These are phyloP conservation scores for Neurospora tetrasperma DNA, from an alignment of 495 filamentous ascomycete species.

Conservation along the genomic window DNA sequence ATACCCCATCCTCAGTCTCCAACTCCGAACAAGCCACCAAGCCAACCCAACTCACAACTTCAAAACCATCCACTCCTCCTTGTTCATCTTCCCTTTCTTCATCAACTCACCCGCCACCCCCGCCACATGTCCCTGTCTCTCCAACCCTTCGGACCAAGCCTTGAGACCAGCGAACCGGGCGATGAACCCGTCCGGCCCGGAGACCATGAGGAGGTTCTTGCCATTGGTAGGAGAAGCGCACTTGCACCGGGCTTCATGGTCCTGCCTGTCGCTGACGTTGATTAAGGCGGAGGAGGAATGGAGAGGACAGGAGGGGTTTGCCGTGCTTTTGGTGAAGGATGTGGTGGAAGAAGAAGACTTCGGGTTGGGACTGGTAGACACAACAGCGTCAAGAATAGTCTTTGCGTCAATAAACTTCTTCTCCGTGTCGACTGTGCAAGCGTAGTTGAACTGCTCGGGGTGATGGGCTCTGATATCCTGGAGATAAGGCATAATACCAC, in stretches of 20 bases:
- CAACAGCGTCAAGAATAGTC: slow-evolving; percentile 2
- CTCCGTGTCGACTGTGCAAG: slow-evolving; percentile 76
- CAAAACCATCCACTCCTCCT: slow-evolving; percentile 42
- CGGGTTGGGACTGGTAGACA: slow-evolving; percentile 1
- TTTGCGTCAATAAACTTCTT: slow-evolving; percentile 42
- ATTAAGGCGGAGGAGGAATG: slow-evolving; percentile 6
- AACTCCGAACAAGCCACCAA: not conserved
- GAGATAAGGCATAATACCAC: slow-evolving; percentile 48
- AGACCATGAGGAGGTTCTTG: slow-evolving; percentile 62
- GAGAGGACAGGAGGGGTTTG: slow-evolving; percentile 13
- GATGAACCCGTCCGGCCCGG: slow-evolving; percentile 87
- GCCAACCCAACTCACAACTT: slow-evolving; percentile 32
- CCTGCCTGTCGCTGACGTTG: not conserved
- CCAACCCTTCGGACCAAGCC: slow-evolving; percentile 55
- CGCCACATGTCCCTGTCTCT: slow-evolving; percentile 53
- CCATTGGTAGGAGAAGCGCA: slow-evolving; percentile 6
- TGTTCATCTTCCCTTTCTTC: slow-evolving; percentile 7
- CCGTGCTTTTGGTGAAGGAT: not conserved
- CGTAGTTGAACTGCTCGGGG: slow-evolving; percentile 45
- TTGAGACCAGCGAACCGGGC: slow-evolving; percentile 68
- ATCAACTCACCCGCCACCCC: slow-evolving; percentile 30
- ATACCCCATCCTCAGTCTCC: not conserved
- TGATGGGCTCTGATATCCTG: slow-evolving; percentile 46
- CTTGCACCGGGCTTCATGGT: not conserved
- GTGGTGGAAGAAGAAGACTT: not conserved